phyloP scores from a whole-genome alignment of 2,329 filamentous ascomycete species.

The Beauveria australis region DNA sequence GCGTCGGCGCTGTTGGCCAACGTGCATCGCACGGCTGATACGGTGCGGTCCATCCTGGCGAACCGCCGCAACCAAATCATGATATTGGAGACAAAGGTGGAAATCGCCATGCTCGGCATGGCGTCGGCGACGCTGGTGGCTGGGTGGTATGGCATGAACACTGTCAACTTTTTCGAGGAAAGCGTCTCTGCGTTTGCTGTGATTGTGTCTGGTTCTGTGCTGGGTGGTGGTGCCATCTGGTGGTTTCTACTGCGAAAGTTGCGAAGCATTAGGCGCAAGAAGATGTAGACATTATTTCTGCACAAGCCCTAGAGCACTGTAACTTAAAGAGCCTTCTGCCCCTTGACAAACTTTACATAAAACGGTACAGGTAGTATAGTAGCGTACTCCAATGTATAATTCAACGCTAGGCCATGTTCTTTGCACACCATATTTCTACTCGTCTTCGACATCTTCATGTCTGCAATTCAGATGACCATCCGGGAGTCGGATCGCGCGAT shows the following conservation, averaged over 20 bases:
- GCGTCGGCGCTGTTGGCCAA: slow-evolving; percentile 20
- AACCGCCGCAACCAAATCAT: slow-evolving; percentile 31
- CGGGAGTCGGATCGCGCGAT: slow-evolving; percentile 42
- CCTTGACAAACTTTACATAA: no score
- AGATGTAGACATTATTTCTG: not conserved
- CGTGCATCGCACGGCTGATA: slow-evolving; percentile 24
- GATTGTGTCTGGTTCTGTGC: not conserved
- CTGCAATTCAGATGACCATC: slow-evolving; percentile 22
- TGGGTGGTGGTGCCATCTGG: slow-evolving; percentile 10
- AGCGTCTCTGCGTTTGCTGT: slow-evolving; percentile 20
- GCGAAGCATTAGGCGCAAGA: not conserved
- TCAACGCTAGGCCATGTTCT: not conserved
- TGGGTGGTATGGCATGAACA: slow-evolving; percentile 29
- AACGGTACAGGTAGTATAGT: no score
- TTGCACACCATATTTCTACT: not conserved
- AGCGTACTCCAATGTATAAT: no score
- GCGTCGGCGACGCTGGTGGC: slow-evolving; percentile 26
- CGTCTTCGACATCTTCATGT: slow-evolving; percentile 15
- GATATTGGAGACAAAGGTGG: slow-evolving; percentile 27
- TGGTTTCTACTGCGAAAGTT: slow-evolving; percentile 5
- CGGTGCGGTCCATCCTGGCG: slow-evolving; percentile 23
- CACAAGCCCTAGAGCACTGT: no score
- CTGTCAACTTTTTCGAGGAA: slow-evolving; percentile 28
- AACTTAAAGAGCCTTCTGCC: not conserved
- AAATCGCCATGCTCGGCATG: slow-evolving; percentile 28